Base-by-base conservation (phyloP, 495 filamentous ascomycete species). In the Corynascus novoguineensis region DNA sequence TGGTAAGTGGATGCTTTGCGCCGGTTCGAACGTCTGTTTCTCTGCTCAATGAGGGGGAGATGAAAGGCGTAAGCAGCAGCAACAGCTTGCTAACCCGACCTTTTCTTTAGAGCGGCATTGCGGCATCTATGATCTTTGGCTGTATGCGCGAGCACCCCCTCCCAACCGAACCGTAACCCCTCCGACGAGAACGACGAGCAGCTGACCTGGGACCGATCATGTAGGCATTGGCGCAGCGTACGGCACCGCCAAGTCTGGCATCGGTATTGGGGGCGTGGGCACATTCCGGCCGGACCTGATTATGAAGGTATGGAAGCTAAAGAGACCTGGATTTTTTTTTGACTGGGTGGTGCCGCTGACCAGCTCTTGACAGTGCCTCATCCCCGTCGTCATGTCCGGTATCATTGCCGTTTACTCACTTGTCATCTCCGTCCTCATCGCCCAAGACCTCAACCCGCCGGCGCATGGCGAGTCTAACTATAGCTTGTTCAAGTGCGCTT, bases 371-470 rank as follows among this genome's bases (percentile, higher is more conserved):
- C 61, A 92, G 90, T 95, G 88, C 46, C 78, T 96, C 35, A 92
- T 95, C 65, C 93, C 92, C 53, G 92, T 97, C 60, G 89, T 99
- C 77, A 99, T 99, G 93, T 95, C 93, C 68, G 93, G 93, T 81
- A 99, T 99, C 68, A 90, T 99, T 63, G 93, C 93, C 34, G 95
- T 99, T 61, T 99, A 99, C 75, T 85, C 91, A 34, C 88, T 99
- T 44, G 93, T 99, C 60, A 89, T 99, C 60, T 84, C 92, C 17
- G 93, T 99, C 64, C 81, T 99, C 31, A 97, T 97, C 68, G 87
- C 90, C 15, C 84, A 86, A 63, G 88, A 92, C 63, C 80, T 97
- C 68, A 76, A 74, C 7, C 88, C 90, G 9, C 83, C 86, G 19
- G 63, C 60, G 14, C 76, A 80, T 38, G 63, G n/a, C n/a, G n/a